Percentiles rank a stretch among this genome's conserved stretches.
These are phyloP conservation scores for Chaetoceros tenuissimus DNA, from an alignment of 108 stramenopile species.

Conservation along the genomic window DNA sequence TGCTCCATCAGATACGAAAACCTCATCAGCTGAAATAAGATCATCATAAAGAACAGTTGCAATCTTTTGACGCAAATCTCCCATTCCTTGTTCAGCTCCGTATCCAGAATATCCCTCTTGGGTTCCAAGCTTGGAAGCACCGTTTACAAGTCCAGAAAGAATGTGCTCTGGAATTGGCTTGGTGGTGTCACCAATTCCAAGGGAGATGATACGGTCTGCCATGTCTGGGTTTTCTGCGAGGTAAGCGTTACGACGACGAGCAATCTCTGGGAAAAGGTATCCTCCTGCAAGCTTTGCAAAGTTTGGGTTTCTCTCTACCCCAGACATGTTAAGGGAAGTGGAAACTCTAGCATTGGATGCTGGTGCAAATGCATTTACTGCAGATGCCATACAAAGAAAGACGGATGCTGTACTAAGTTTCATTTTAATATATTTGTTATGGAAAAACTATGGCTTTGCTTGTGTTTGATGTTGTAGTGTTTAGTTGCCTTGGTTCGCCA, in stretches of 20 bases:
- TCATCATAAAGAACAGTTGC: constrained; percentile 82
- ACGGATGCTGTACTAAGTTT: constrained; percentile 21
- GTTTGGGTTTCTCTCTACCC: constrained; percentile 80
- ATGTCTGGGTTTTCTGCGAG: constrained; percentile 87
- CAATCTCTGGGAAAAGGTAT: constrained; percentile 96
- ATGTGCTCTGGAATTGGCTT: constrained; percentile 93
- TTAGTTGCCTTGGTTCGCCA: too few species aligned
- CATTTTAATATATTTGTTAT: constrained; percentile 16
- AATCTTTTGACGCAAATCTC: constrained; percentile 81
- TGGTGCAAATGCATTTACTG: constrained; percentile 31
- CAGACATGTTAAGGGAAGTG: constrained; percentile 26
- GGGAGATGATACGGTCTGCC: constrained; percentile 82
- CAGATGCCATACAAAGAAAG: constrained; percentile 16
- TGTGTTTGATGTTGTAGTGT: too few species aligned
- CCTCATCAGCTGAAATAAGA: constrained; percentile 85
- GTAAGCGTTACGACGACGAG: constrained; percentile 87
- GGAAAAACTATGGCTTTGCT: too few species aligned
- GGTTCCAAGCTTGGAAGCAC: constrained; percentile 82
- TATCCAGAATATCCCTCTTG: constrained; percentile 92
- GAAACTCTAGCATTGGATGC: constrained; percentile 6
- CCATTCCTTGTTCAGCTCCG: constrained; percentile 92
- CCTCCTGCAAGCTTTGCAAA: constrained; percentile 87
- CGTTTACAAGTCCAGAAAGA: constrained; percentile 76
- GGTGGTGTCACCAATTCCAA: constrained; percentile 98
- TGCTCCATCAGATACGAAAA: constrained; percentile 96